Percentiles rank a stretch among this genome's conserved stretches.
These are phyloP conservation scores for Pichia kudriavzevii DNA, from an alignment of 1,139 yeast species.

Conservation along the genomic window DNA sequence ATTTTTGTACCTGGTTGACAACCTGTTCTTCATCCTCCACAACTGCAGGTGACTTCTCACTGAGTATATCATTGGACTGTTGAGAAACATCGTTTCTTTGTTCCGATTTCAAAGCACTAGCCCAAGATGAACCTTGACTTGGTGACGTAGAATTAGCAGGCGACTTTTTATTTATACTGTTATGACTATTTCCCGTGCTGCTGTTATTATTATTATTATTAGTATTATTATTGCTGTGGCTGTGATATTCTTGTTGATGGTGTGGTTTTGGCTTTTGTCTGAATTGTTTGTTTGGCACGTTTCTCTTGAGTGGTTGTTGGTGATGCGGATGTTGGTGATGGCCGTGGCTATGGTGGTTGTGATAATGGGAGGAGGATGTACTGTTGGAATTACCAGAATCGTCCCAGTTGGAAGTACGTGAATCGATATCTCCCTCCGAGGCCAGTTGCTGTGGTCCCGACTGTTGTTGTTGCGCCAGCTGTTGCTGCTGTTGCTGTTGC, in stretches of 20 bases:
- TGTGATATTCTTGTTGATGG: background rate
- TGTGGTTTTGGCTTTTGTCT: slow-evolving; percentile 9
- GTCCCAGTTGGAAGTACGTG: slow-evolving; percentile 13
- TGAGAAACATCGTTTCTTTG: too few species aligned
- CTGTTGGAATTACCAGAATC: slow-evolving; percentile 2
- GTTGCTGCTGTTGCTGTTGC: slow-evolving; percentile 7
- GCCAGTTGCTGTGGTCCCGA: too few species aligned
- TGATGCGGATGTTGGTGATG: slow-evolving; percentile 15
- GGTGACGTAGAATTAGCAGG: slow-evolving; percentile 15
- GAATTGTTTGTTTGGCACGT: slow-evolving; percentile 5
- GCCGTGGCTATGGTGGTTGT: slow-evolving; percentile 1
- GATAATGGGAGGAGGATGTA: background rate
- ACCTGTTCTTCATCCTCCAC: background rate
- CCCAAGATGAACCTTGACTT: slow-evolving; percentile 25
- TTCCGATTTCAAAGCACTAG: slow-evolving; percentile 28
- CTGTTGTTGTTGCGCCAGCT: slow-evolving; percentile 1
- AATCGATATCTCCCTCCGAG: too few species aligned
- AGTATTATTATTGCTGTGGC: background rate
- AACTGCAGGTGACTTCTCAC: slow-evolving; percentile 5
- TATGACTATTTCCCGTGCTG: slow-evolving; percentile 5
- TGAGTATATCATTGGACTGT: too few species aligned
- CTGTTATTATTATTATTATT: slow-evolving; percentile 2
- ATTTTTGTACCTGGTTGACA: slow-evolving; percentile 6
- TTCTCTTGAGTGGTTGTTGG: slow-evolving; percentile 10
- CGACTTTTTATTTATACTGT: too few species aligned